Percentiles rank a stretch among this genome's conserved stretches.
phyloP scores from a whole-genome alignment of 257 asterid species.

The Cinchona pubescens region DNA sequence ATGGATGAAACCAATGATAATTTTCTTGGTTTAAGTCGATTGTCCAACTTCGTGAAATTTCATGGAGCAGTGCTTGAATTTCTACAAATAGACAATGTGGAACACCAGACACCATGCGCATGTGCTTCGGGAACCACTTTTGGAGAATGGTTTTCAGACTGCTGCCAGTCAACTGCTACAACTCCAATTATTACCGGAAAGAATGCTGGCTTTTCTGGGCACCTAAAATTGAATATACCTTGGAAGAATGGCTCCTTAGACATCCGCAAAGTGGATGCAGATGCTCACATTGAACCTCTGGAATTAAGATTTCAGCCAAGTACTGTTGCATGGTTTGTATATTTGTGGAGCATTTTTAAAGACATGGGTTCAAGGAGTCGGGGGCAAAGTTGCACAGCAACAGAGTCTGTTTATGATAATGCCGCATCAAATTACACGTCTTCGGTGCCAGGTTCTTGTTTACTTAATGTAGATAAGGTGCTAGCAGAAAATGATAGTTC shows the following conservation, averaged over 20 bases:
- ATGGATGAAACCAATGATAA: slow-evolving; percentile 37
- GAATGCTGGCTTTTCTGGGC: slow-evolving; percentile 82
- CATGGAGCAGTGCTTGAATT: slow-evolving; percentile 82
- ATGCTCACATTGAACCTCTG: slow-evolving; percentile 72
- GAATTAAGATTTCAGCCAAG: slow-evolving; percentile 72
- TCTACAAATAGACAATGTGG: slow-evolving; percentile 52
- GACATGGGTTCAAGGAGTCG: slow-evolving; percentile 39
- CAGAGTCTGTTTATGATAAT: slow-evolving; percentile 22
- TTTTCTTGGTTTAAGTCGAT: slow-evolving; percentile 71
- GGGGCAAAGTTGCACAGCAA: slow-evolving; percentile 14
- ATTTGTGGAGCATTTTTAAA: slow-evolving; percentile 61
- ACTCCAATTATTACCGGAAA: slow-evolving; percentile 64
- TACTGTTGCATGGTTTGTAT: slow-evolving; percentile 53
- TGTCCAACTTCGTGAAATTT: slow-evolving; percentile 70
- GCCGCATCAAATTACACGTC: slow-evolving; percentile 37
- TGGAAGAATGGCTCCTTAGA: slow-evolving; percentile 95
- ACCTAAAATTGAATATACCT: slow-evolving; percentile 71
- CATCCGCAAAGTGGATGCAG: slow-evolving; percentile 78
- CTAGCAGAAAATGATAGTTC: slow-evolving; percentile 33
- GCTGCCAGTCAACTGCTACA: slow-evolving; percentile 44
- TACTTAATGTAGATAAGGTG: slow-evolving; percentile 41
- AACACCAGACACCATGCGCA: slow-evolving; percentile 39
- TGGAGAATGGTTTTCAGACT: slow-evolving; percentile 47
- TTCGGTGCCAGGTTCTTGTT: slow-evolving; percentile 38
- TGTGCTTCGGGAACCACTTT: slow-evolving; percentile 37